These are phyloP conservation scores for Suillus plorans DNA, from an alignment of 768 basidiomycete species.

Conservation along the genomic window DNA sequence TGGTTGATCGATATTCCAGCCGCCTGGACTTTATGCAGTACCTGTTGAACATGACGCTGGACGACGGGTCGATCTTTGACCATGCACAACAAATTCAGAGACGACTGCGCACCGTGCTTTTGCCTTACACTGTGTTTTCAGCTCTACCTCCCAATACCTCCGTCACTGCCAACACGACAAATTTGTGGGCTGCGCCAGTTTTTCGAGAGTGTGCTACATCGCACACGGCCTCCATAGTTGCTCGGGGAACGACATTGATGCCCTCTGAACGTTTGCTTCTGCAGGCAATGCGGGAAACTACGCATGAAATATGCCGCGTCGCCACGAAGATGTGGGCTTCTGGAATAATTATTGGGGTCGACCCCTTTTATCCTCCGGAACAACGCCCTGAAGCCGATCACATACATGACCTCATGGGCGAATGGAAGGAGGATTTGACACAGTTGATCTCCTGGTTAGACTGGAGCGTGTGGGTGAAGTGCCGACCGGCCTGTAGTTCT, in stretches of 20 bases:
- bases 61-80: not conserved
- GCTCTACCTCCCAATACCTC: not conserved
- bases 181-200: conserved; percentile 10
- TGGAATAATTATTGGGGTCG: conserved; percentile 14
- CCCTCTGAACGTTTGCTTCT: conserved; percentile 13
- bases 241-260: conserved; percentile 3
- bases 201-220: conserved; percentile 12
- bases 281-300: not conserved
- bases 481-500: conserved; percentile 13
- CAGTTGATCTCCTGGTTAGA: conserved; percentile 19
- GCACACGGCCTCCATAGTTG: conserved; percentile 9
- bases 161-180: conserved; percentile 1
- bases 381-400: not conserved
- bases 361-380: not conserved
- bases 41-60: no score
- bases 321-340: conserved; percentile 19
- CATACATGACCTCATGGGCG: conserved; percentile 1
- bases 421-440: conserved; percentile 13
- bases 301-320: conserved; percentile 18
- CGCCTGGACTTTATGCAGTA: no score
- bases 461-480: conserved; percentile 24
- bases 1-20: no score
- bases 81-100: conserved; percentile 9
- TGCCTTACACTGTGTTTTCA: conserved; percentile 8
- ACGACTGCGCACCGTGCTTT: conserved; percentile 20